A percentile compares a stretch with the other conserved stretches of the same genome.
Evolutionary conservation across 148 eudicot species (phyloP).

Genomic region (Vaccinium macrocarpon): DNA sequence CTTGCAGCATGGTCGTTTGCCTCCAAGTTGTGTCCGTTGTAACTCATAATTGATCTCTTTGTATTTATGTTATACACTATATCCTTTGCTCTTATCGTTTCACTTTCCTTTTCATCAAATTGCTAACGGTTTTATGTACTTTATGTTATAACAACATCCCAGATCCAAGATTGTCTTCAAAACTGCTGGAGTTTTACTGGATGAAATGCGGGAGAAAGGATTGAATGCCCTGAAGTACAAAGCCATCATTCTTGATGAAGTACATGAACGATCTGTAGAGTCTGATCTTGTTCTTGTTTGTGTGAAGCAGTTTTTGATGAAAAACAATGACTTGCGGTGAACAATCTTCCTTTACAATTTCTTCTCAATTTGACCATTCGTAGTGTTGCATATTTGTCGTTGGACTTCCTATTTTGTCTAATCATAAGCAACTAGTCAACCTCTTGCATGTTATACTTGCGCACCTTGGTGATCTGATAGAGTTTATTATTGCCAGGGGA

Average conservation of each 20-base stretch:
- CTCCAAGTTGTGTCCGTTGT: neutral
- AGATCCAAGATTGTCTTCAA: constrained; percentile 84
- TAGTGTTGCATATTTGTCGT: neutral
- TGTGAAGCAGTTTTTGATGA: constrained; percentile 80
- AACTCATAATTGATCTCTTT: neutral
- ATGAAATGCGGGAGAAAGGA: constrained; percentile 93
- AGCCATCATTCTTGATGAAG: constrained; percentile 92
- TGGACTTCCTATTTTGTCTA: constrained; percentile 5
- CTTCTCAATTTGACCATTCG: neutral
- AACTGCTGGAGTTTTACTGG: constrained; percentile 96
- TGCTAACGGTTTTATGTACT: neutral
- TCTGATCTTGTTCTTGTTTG: constrained; percentile 97
- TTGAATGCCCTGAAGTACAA: constrained; percentile 81
- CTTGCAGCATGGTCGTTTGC: neutral
- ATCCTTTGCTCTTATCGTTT: neutral
- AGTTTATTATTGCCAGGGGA: neutral
- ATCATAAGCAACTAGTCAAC: constrained; percentile 1
- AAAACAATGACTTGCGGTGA: constrained; percentile 70
- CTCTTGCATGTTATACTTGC: neutral
- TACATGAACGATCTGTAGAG: constrained; percentile 98
- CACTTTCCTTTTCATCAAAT: neutral
- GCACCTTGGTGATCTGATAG: constrained; percentile 1
- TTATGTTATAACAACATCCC: constrained; percentile 20
- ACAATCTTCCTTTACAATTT: neutral
- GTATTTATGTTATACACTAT: neutral